These are phyloP conservation scores for Quercus suber DNA, from an alignment of 306 rosid genomes.

Conservation along the genomic window DNA sequence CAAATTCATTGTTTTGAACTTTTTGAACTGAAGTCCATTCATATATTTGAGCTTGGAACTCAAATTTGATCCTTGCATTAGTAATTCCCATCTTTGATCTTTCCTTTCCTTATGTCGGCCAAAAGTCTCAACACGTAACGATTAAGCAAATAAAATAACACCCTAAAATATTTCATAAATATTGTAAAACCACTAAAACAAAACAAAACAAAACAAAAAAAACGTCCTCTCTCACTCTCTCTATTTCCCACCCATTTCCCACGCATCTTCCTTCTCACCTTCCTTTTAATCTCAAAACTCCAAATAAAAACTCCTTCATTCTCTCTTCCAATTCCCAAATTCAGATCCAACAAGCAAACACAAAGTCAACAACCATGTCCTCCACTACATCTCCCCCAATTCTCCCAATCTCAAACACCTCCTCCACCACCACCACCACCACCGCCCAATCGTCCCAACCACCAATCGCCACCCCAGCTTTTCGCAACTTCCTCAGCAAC, in stretches of 20 bases:
- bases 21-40: no score
- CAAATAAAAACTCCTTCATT: not conserved
- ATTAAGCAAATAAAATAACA: not conserved
- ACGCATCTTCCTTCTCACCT: not conserved
- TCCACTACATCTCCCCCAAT: slow-evolving; percentile 46
- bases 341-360: slow-evolving; percentile 18
- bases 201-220: not conserved
- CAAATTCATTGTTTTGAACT: no score
- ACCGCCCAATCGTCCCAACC: slow-evolving; percentile 34
- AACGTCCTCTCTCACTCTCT: not conserved
- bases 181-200: no score
- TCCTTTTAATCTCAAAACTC: not conserved
- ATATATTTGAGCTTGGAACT: no score
- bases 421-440: slow-evolving; percentile 8
- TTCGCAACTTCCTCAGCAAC: slow-evolving; percentile 58
- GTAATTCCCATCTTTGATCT: not conserved
- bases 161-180: not conserved
- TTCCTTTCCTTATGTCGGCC: not conserved
- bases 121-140: not conserved
- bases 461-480: slow-evolving; percentile 50
- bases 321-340: not conserved
- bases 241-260: not conserved
- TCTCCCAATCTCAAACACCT: slow-evolving; percentile 53
- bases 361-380: slow-evolving; percentile 25
- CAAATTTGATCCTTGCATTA: no score